phyloP scores from a whole-genome alignment of 129 eudicot genomes.

The Flaveria trinervia region DNA sequence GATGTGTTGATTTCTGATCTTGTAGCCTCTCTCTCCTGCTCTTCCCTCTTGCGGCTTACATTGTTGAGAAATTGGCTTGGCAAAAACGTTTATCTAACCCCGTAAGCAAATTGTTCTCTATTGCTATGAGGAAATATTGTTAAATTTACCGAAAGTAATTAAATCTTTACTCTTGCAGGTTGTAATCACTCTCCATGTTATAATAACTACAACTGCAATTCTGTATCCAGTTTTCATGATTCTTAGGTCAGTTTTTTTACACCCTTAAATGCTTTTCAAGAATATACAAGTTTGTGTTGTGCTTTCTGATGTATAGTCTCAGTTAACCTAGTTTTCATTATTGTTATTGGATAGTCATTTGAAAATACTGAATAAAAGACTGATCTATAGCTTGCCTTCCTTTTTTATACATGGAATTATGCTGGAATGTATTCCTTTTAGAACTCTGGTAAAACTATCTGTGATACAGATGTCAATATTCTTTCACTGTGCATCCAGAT shows the following conservation, averaged over 20 bases:
- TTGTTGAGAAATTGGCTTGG: constrained; percentile 77
- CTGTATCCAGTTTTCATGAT: constrained; percentile 75
- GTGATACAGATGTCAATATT: background rate
- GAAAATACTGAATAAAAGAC: constrained; percentile 1
- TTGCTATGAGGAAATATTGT: constrained; percentile 4
- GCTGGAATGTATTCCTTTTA: constrained; percentile 1
- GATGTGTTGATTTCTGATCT: background rate
- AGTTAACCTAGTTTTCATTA: background rate
- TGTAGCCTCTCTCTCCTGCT: constrained; percentile 71
- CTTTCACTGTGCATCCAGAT: background rate
- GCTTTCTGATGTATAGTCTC: constrained; percentile 10
- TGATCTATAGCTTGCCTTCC: constrained; percentile 1
- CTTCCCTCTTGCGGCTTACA: constrained; percentile 76
- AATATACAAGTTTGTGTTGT: background rate
- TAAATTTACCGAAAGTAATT: constrained; percentile 7
- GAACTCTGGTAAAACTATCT: constrained; percentile 7
- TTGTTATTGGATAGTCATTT: background rate
- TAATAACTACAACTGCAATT: constrained; percentile 53
- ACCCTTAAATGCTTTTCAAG: background rate
- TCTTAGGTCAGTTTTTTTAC: constrained; percentile 52
- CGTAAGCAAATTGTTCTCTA: constrained; percentile 46
- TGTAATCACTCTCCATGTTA: constrained; percentile 56
- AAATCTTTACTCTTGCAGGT: constrained; percentile 48
- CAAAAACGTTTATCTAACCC: constrained; percentile 54
- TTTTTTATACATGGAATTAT: background rate